phyloP scores from a whole-genome alignment of 164 flowering plant genomes.

The Liquidambar formosana region DNA sequence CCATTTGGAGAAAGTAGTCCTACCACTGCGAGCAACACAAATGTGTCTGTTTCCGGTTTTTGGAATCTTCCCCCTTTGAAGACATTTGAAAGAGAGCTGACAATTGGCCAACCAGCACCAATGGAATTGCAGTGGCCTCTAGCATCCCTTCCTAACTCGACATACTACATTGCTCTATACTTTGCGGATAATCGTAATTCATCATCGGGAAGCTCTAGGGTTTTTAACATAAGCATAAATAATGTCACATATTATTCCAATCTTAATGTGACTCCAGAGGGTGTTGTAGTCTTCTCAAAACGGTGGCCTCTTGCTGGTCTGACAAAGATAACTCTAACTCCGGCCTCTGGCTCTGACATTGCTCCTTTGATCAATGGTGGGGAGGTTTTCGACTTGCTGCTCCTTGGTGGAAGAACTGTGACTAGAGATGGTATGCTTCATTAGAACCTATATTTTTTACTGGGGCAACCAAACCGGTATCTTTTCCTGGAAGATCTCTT shows the following conservation, averaged over 20 bases:
- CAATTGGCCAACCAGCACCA: constrained; percentile 27
- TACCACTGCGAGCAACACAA: constrained; percentile 27
- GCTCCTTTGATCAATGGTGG: constrained; percentile 89
- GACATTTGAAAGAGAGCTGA: constrained; percentile 58
- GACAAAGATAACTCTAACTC: constrained; percentile 61
- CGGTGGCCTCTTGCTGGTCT: constrained; percentile 78
- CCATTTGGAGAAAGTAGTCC: constrained; percentile 48
- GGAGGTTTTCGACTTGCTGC: constrained; percentile 57
- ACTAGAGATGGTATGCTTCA: constrained; percentile 72
- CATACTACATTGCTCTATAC: constrained; percentile 77
- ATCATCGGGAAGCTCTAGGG: constrained; percentile 29
- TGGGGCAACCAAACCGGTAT: neutral
- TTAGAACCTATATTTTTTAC: neutral
- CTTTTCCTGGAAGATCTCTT: neutral
- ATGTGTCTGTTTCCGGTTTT: constrained; percentile 54
- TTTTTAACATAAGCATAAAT: constrained; percentile 52
- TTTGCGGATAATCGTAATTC: constrained; percentile 49
- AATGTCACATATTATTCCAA: constrained; percentile 45
- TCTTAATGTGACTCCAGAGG: constrained; percentile 49
- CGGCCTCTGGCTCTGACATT: constrained; percentile 46
- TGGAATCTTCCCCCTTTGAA: constrained; percentile 90
- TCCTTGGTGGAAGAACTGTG: constrained; percentile 69
- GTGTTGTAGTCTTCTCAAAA: constrained; percentile 65
- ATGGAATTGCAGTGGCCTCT: constrained; percentile 75
- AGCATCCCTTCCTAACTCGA: constrained; percentile 49